Percentiles rank a stretch among this genome's conserved stretches.
These are phyloP conservation scores for Fusarium sp. DNA, from an alignment of 2,329 filamentous ascomycete genomes.

Conservation along the genomic window DNA sequence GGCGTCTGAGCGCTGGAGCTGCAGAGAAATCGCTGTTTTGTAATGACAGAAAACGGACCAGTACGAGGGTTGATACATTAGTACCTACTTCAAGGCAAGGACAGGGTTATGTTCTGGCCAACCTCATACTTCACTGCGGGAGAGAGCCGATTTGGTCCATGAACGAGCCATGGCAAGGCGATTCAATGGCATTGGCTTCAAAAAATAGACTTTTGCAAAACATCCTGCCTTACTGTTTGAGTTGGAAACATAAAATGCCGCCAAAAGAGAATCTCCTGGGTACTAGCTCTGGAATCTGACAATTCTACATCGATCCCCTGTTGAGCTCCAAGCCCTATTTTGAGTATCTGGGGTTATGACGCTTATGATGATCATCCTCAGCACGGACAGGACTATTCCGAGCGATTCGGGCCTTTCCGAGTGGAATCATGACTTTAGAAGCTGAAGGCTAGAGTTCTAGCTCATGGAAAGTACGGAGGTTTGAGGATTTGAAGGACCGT, in stretches of 20 bases:
- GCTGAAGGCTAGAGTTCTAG: conserved; percentile 6
- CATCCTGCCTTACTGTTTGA: conserved; percentile 15
- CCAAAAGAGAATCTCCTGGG: not conserved
- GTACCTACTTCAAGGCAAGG: conserved; percentile 15
- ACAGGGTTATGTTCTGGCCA: conserved; percentile 1
- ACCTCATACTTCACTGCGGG: conserved; percentile 6
- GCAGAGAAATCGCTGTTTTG: conserved; percentile 7
- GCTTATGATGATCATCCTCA: not conserved
- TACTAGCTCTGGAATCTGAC: conserved; percentile 9
- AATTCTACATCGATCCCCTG: conserved; percentile 22
- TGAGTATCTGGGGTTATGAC: conserved; percentile 1
- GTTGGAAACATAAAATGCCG: not conserved
- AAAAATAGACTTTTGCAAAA: not conserved
- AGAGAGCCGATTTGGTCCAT: conserved; percentile 19
- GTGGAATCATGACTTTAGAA: not conserved
- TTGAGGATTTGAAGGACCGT: conserved; percentile 1
- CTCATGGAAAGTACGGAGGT: not conserved
- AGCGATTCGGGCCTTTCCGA: conserved; percentile 6
- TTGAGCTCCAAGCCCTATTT: conserved; percentile 19
- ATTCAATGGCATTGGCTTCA: not conserved
- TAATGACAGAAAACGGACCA: conserved; percentile 18
- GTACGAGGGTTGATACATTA: conserved; percentile 9
- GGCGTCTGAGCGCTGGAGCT: conserved; percentile 29
- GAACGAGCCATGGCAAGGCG: not conserved
- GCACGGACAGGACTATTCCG: conserved; percentile 4